phyloP scores from a whole-genome alignment of 148 eudicot species.

The Polygonum aviculare region DNA sequence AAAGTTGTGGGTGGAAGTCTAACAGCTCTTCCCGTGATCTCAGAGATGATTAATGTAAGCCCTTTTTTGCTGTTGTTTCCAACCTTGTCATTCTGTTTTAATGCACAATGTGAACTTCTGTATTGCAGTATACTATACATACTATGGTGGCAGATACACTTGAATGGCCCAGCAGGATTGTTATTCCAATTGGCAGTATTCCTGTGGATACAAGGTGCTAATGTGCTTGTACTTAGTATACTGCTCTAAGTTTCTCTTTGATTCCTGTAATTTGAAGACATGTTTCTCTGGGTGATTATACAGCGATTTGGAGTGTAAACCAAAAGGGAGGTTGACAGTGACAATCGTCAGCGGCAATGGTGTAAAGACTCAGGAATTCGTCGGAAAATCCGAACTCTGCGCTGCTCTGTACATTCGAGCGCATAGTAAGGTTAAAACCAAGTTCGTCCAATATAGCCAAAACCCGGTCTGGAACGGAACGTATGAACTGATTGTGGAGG shows the following conservation, averaged over 20 bases:
- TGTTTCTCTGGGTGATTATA: slow-evolving; percentile 13
- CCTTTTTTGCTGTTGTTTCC: background rate
- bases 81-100: background rate
- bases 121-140: slow-evolving; percentile 63
- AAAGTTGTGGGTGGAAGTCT: slow-evolving; percentile 95
- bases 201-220: slow-evolving; percentile 64
- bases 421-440: slow-evolving; percentile 76
- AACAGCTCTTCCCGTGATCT: slow-evolving; percentile 86
- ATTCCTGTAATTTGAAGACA: background rate
- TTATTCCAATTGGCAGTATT: slow-evolving; percentile 85
- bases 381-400: slow-evolving; percentile 97
- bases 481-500: slow-evolving; percentile 79
- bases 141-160: slow-evolving; percentile 81
- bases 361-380: slow-evolving; percentile 83
- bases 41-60: slow-evolving; percentile 95
- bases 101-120: slow-evolving; percentile 5
- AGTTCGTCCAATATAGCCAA: slow-evolving; percentile 66
- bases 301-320: slow-evolving; percentile 99
- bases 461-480: slow-evolving; percentile 92
- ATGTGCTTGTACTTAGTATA: background rate
- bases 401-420: slow-evolving; percentile 57
- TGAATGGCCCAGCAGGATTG: slow-evolving; percentile 97
- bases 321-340: slow-evolving; percentile 72
- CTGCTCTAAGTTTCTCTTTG: background rate
- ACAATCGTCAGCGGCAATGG: slow-evolving; percentile 74